Evolutionary conservation across 768 basidiomycete species (phyloP), one percentile per base, ranked within the genome.

Genomic region (Wakefieldia striispora): DNA sequence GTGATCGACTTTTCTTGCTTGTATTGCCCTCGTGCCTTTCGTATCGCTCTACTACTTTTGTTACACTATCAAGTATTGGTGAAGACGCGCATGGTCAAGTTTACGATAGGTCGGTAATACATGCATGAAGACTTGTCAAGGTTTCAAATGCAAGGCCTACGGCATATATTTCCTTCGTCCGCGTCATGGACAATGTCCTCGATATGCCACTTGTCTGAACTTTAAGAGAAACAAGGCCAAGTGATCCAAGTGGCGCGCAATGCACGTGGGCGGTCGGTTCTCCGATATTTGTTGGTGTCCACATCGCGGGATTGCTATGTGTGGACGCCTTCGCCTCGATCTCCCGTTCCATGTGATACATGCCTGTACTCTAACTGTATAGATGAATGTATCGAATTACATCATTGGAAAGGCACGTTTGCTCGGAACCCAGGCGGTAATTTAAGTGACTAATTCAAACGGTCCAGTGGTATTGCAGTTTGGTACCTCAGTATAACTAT

Each of bases 1-100:
- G 72, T 75, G 75, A 67, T 71, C 78, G 65, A 71, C 72, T 69
- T 78, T 75, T 79, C 75, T 74, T 74, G 68, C 70, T 75, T 66
- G 70, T 72, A 69, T 59, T 65, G 56, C 55, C 51, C 35, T 42
- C 60, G 56, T 63, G 63, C 61, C 58, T 71, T 69, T 72, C 70
- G 63, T 72, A 72, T 68, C 70, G 71, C 70, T 69, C 73, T 77
- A 72, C 65, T 71, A 69, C 72, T 69, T 70, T 74, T 74, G 72
- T 74, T 68, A 70, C 68, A 60, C 66, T 68, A 66, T 70, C 68
- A 68, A 68, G 63, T 68, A 57, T 61, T 67, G 60, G 50, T 63
- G 66, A 70, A 68, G 67, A 64, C 62, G 58, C 64, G 54, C 55
- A 58, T 70, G 66, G 68, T 35, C 66, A 70, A 70, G 68, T 66